Conservation (phyloP, 306 rosid genomes). For the Vigna mungo region DNA sequence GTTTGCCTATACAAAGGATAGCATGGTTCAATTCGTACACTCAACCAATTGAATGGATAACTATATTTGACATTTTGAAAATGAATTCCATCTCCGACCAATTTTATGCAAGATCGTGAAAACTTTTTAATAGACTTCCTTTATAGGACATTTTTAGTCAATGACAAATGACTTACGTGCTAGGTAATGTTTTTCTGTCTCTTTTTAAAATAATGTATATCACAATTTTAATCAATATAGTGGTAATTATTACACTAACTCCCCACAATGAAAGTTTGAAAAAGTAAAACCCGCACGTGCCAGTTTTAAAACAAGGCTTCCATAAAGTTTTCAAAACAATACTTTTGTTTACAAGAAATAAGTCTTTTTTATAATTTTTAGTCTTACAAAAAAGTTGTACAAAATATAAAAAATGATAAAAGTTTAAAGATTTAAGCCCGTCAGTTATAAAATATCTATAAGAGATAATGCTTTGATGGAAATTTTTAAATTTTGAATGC, state of each 20-base stretch:
- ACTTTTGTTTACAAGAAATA: background rate
- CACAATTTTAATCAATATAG: background rate
- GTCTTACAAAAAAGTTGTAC: no score
- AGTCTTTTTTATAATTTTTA: no score
- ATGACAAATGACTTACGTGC: background rate
- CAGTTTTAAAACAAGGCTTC: background rate
- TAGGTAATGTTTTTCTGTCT: slow-evolving; percentile 10
- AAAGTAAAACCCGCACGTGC: background rate
- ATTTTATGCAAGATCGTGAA: background rate
- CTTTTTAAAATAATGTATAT: background rate
- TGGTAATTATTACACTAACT: background rate
- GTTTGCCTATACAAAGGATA: background rate
- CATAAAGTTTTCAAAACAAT: background rate
- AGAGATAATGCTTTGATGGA: background rate
- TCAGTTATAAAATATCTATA: background rate
- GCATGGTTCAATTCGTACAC: background rate
- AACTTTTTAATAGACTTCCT: background rate
- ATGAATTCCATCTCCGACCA: background rate
- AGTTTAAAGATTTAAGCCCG: background rate
- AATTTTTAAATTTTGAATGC: background rate
- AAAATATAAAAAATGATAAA: no score
- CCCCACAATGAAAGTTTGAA: slow-evolving; percentile 6
- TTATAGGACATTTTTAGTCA: background rate
- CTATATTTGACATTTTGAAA: slow-evolving; percentile 20
- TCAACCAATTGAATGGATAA: background rate